Conservation (phyloP, 2,329 filamentous ascomycete genomes). For the Chrysoporthe puriensis region DNA sequence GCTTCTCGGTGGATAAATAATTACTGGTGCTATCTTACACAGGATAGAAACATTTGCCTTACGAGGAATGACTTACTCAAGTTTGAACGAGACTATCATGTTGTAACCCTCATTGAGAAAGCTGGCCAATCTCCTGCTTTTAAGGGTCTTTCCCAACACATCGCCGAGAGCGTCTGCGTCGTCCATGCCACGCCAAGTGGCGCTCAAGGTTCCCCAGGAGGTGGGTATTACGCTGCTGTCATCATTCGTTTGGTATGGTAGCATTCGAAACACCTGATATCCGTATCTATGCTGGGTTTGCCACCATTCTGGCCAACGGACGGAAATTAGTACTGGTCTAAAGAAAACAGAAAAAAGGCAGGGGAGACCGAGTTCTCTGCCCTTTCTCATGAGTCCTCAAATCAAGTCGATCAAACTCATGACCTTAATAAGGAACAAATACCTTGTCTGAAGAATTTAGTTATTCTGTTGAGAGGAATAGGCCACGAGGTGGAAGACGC, state of each 20-base stretch:
- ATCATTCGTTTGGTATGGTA: neutral
- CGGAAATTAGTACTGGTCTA: neutral
- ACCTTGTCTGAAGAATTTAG: neutral
- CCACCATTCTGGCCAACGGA: neutral
- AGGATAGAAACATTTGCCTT: neutral
- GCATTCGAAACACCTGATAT: neutral
- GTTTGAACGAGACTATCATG: neutral
- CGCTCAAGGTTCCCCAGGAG: neutral
- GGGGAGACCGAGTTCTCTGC: no score
- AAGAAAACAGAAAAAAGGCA: no score
- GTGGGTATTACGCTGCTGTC: neutral
- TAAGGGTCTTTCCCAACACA: neutral
- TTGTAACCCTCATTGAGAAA: neutral
- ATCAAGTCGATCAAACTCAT: neutral
- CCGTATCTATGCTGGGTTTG: neutral
- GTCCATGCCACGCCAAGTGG: neutral
- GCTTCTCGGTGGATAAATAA: no score
- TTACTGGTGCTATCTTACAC: neutral
- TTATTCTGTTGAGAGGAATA: neutral
- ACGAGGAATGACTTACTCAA: neutral
- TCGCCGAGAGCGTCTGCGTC: neutral
- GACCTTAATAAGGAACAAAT: neutral
- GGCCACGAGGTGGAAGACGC: neutral
- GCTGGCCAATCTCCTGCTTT: neutral
- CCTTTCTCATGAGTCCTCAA: no score